phyloP scores from a whole-genome alignment of 2,329 filamentous ascomycete genomes.

The Cordyceps tenuipes region DNA sequence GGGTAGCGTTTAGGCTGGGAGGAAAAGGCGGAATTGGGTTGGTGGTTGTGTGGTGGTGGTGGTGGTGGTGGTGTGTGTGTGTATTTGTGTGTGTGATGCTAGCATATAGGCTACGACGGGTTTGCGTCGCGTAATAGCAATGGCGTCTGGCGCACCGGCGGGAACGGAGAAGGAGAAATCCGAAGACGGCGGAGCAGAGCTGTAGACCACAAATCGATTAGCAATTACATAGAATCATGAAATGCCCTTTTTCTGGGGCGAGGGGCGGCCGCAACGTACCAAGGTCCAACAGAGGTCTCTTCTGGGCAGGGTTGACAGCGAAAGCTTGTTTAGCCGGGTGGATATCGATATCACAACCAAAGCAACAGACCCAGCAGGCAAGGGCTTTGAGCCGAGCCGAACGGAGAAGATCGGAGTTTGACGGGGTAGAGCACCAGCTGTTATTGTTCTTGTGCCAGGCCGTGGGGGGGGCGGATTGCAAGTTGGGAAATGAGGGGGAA shows the following conservation, averaged over 20 bases:
- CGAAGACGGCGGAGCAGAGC: background rate
- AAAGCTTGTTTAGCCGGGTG: background rate
- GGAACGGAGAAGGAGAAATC: background rate
- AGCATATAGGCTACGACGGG: slow-evolving; percentile 9
- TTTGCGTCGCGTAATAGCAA: slow-evolving; percentile 9
- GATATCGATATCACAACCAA: background rate
- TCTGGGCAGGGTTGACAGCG: background rate
- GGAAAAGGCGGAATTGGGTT: background rate
- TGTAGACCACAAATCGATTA: slow-evolving; percentile 8
- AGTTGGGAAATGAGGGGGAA: background rate
- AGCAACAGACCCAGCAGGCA: background rate
- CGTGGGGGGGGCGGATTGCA: too few species aligned
- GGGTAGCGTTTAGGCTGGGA: slow-evolving; percentile 1
- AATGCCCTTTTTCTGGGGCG: background rate
- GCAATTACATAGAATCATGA: slow-evolving; percentile 6
- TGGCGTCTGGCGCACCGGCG: slow-evolving; percentile 2
- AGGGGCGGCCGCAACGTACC: background rate
- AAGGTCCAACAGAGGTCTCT: background rate
- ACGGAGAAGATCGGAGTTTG: slow-evolving; percentile 12
- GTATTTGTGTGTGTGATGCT: background rate
- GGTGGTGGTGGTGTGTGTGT: background rate
- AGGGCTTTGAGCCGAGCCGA: slow-evolving; percentile 10
- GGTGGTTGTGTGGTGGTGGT: background rate
- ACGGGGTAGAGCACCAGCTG: background rate
- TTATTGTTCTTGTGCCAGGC: background rate